Percentiles rank a stretch among this genome's conserved stretches.
Evolutionary conservation across 306 rosid species (phyloP).

Genomic region (Fragaria vesca): DNA sequence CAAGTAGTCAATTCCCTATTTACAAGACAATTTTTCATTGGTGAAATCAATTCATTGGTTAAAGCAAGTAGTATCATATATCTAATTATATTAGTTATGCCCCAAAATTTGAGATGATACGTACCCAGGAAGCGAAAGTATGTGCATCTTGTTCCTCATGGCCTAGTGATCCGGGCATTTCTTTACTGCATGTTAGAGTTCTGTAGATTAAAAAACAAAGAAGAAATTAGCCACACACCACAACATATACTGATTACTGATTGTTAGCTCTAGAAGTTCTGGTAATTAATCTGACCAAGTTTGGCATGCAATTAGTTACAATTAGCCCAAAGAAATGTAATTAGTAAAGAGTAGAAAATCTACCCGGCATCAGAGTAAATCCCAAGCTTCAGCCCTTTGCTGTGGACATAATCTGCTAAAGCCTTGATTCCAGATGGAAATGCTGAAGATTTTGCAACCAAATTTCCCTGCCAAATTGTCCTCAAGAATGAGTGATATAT

Average conservation of each 20-base stretch:
- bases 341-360: neutral
- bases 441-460: slow-evolving; percentile 57
- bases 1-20: slow-evolving; percentile 70
- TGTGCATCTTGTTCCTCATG: slow-evolving; percentile 75
- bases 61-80: too few relatives aligned
- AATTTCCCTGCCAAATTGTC: slow-evolving; percentile 46
- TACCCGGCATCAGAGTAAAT: slow-evolving; percentile 88
- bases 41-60: neutral
- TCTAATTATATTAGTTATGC: neutral
- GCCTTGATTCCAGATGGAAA: slow-evolving; percentile 79
- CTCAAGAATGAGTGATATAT: neutral
- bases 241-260: neutral
- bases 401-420: slow-evolving; percentile 72
- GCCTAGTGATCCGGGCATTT: slow-evolving; percentile 78
- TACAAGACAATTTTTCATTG: neutral
- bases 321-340: neutral
- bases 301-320: neutral
- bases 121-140: slow-evolving; percentile 80
- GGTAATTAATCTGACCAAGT: neutral
- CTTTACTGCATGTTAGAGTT: slow-evolving; percentile 55
- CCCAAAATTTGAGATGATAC: neutral
- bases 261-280: neutral
- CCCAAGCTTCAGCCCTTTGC: slow-evolving; percentile 68
- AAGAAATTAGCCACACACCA: neutral
- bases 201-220: slow-evolving; percentile 23